Base-by-base conservation (phyloP, 2,329 filamentous ascomycete species). In the Shiraia bambusicola region DNA sequence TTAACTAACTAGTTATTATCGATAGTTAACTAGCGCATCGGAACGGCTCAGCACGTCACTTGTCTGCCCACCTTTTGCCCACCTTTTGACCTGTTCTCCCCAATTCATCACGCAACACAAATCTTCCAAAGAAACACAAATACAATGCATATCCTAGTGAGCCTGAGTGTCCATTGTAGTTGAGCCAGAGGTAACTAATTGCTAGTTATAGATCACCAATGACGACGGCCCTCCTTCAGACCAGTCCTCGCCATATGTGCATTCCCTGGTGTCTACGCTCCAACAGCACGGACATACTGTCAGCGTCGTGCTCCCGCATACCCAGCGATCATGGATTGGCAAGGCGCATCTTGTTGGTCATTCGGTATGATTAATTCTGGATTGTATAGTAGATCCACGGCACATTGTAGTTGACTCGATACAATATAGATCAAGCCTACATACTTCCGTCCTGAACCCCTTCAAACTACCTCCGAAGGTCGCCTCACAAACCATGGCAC, bases 341-440 rank as follows among this genome's bases (percentile, higher is more conserved):
- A 98, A 98, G 76, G 93, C 93, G 2, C 93, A 97, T 70, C 87
- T 97, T 62, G 90, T 97, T 59, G 91, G 91, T 42, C 86, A 92
- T 67, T 87, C 87, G 8, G 81, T 54, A 47, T 24, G 48, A n/a
- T n/a, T n/a, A n/a, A n/a, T n/a, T n/a, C n/a, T n/a, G n/a, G n/a
- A n/a, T n/a, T 22, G 8, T 8, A 22, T 22, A 8, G 8, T 8
- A 22, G 19, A 22, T 5, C 8, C 19, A 22, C 19, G 8, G 19
- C 8, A 13, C 11, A 13, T 12, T 31, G 9, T 6, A 25, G 9
- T 28, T 31, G 9, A 38, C 35, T 4, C 2, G 9, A 6, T 15
- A 11, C 12, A 9, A 19, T 16, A 17, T 35, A 53, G 50, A 51
- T 95, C 48, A 88, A 85, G 65, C 90, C 90, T 7, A 78, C 81